Evolutionary conservation across 345 rosid species (phyloP).

Genomic region (Cardamine chenopodiifolia): DNA sequence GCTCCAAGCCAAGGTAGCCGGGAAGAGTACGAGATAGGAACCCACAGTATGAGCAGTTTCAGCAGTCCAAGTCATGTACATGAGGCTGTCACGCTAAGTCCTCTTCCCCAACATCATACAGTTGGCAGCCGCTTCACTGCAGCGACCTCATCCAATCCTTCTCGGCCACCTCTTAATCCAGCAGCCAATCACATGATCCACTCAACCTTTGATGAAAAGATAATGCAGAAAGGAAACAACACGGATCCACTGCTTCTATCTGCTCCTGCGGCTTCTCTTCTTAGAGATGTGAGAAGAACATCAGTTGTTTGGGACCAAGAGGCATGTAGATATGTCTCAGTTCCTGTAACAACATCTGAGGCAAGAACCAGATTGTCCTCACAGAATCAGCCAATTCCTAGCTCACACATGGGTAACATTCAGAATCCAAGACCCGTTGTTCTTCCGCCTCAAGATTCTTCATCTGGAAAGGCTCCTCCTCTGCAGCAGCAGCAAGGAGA

Average conservation of each 20-base stretch:
- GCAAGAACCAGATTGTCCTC: constrained; percentile 55
- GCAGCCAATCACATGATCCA: constrained; percentile 47
- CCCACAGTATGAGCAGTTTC: constrained; percentile 83
- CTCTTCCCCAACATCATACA: constrained; percentile 71
- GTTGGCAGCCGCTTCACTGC: constrained; percentile 47
- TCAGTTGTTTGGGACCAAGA: constrained; percentile 96
- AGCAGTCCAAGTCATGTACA: constrained; percentile 90
- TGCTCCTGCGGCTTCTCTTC: constrained; percentile 78
- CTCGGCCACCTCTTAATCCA: constrained; percentile 55
- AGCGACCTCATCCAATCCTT: constrained; percentile 35
- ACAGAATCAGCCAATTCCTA: constrained; percentile 49
- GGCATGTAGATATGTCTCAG: constrained; percentile 88
- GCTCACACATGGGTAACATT: constrained; percentile 38
- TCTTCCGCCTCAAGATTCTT: constrained; percentile 54
- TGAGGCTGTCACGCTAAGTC: constrained; percentile 78
- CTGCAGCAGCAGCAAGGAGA: constrained; percentile 58
- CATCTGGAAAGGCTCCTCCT: constrained; percentile 50
- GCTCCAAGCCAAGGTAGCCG: constrained; percentile 90
- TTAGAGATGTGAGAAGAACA: constrained; percentile 84
- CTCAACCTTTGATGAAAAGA: constrained; percentile 57
- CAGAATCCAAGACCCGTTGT: constrained; percentile 50
- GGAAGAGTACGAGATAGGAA: constrained; percentile 85
- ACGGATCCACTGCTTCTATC: constrained; percentile 64
- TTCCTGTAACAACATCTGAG: constrained; percentile 75
- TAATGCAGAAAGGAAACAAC: constrained; percentile 57